Conservation (phyloP, 257 asterid species). For the Linderniella brevidens region DNA sequence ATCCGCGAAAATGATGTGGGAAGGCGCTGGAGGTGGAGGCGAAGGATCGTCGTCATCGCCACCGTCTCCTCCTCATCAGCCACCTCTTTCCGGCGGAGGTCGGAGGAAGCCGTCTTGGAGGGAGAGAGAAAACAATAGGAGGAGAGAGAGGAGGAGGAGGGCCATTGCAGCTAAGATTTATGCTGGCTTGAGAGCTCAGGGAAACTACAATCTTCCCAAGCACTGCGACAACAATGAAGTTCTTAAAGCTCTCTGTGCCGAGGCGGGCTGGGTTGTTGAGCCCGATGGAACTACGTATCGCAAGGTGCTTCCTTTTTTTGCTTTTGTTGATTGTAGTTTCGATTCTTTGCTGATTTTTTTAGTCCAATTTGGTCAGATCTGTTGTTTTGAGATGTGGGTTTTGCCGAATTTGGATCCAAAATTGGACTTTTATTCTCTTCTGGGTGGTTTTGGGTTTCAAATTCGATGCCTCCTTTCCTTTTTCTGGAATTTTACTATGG, state of each 20-base stretch:
- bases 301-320: conserved; percentile 27
- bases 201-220: conserved; percentile 79
- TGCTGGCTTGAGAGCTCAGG: conserved; percentile 84
- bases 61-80: not conserved
- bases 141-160: conserved; percentile 91
- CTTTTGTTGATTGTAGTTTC: not conserved
- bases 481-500: too few relatives aligned
- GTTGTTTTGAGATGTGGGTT: conserved; percentile 7
- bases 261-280: conserved; percentile 94
- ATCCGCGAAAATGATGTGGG: conserved; percentile 63
- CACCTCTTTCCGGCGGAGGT: conserved; percentile 17
- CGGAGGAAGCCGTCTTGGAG: conserved; percentile 94
- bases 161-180: conserved; percentile 94
- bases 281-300: conserved; percentile 95
- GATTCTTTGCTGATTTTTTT: not conserved
- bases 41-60: not conserved
- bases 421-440: not conserved
- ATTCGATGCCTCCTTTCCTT: conserved; percentile 1
- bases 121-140: conserved; percentile 90
- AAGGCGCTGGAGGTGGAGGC: conserved; percentile 47
- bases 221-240: conserved; percentile 96
- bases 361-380: conserved; percentile 30
- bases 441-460: not conserved
- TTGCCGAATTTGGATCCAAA: not conserved
- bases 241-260: conserved; percentile 80